These are phyloP conservation scores for Pezizomycotina sp. DNA, from an alignment of 2,329 filamentous ascomycete species.

Conservation along the genomic window DNA sequence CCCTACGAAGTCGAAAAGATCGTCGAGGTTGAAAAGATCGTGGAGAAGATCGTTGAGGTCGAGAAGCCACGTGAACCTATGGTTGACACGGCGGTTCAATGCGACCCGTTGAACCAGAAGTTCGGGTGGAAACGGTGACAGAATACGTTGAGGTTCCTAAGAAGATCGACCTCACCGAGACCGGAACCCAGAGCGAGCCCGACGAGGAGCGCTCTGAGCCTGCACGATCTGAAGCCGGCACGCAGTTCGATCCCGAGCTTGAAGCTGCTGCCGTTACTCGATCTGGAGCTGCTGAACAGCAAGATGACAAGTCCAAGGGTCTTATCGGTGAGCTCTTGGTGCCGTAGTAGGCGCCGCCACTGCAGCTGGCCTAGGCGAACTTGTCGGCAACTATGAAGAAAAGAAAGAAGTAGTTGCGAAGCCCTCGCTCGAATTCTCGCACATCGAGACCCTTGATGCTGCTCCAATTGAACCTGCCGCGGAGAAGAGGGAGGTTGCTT, in stretches of 20 bases:
- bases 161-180: constrained; percentile 9
- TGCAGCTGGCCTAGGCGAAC: no score
- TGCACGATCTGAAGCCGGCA: constrained; percentile 13
- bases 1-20: constrained; percentile 13
- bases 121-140: constrained; percentile 5
- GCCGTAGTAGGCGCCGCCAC: constrained; percentile 4
- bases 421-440: constrained; percentile 3
- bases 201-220: no score
- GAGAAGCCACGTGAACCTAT: no score
- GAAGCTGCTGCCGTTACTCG: no score
- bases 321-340: constrained; percentile 6
- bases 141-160: constrained; percentile 7
- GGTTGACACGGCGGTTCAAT: no score
- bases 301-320: constrained; percentile 5
- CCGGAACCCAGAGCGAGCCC: constrained; percentile 1
- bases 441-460: constrained; percentile 1
- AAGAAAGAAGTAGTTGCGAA: no score
- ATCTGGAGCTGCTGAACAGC: no score
- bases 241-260: constrained; percentile 13
- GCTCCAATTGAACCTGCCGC: background rate
- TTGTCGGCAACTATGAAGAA: no score
- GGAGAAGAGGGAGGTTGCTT: background rate
- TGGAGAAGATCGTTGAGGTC: constrained; percentile 14
- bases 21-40: constrained; percentile 11
- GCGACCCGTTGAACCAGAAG: constrained; percentile 1